Conservation (phyloP, 306 rosid genomes). For the Medicago truncatula region MtrunA17r5.0-ANR NC_053043.1:36573001-36573500, state of each 20-base stretch:
- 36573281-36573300: constrained; percentile 11
- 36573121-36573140: neutral
- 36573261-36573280: constrained; percentile 41
- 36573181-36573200: constrained; percentile 35
- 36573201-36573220: constrained; percentile 37
- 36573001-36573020: too few relatives aligned
- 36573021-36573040: neutral
- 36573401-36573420: constrained; percentile 43
- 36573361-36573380: constrained; percentile 37
- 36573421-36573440: constrained; percentile 36
- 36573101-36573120: constrained; percentile 4
- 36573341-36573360: constrained; percentile 35
- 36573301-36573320: constrained; percentile 28
- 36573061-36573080: neutral
- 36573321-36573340: constrained; percentile 43
- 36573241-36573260: constrained; percentile 33
- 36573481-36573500: constrained; percentile 31
- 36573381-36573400: constrained; percentile 37
- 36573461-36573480: constrained; percentile 48
- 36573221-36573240: constrained; percentile 39
- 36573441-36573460: constrained; percentile 29
- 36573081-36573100: constrained; percentile 20
- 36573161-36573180: constrained; percentile 39
- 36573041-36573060: too few relatives aligned
- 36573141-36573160: neutral